Conservation (phyloP, 371 early-diverging fungal species). For the Batrachochytrium dendrobatidis region DNA sequence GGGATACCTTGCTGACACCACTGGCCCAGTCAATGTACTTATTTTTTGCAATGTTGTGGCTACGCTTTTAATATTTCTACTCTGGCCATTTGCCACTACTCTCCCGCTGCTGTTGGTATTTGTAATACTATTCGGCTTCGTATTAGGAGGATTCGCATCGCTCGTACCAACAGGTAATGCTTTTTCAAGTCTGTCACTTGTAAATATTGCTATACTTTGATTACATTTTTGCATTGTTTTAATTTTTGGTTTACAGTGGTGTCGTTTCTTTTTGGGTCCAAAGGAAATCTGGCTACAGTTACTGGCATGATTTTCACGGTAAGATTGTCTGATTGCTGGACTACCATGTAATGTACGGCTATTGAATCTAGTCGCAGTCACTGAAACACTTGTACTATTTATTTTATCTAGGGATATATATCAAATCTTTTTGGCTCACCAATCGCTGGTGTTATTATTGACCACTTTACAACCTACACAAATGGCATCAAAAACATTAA, state of each 20-base stretch:
- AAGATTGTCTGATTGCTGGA: no score
- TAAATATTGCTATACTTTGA: no score
- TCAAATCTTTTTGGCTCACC: slow-evolving; percentile 53
- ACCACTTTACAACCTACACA: slow-evolving; percentile 8
- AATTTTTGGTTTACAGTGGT: no score
- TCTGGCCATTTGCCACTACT: slow-evolving; percentile 53
- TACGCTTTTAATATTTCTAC: slow-evolving; percentile 42
- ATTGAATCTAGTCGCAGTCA: no score
- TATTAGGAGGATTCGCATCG: slow-evolving; percentile 43
- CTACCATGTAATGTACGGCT: no score
- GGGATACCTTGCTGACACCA: slow-evolving; percentile 49
- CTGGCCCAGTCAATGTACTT: slow-evolving; percentile 54
- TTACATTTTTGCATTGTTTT: no score
- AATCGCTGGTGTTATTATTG: slow-evolving; percentile 46
- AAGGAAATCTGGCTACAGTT: slow-evolving; percentile 43
- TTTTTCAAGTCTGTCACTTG: no score
- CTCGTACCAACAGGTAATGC: no score
- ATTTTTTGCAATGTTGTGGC: slow-evolving; percentile 41
- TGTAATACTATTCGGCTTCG: slow-evolving; percentile 29
- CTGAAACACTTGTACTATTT: no score
- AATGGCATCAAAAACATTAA: slow-evolving; percentile 21
- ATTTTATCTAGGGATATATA: slow-evolving; percentile 17
- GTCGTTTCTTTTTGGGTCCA: slow-evolving; percentile 44
- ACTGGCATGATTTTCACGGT: slow-evolving; percentile 52
- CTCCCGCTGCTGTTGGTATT: slow-evolving; percentile 14